A percentile compares a stretch with the other conserved stretches of the same genome.
These are phyloP conservation scores for Globisporangium splendens DNA, from an alignment of 352 stramenopile species.

Conservation along the genomic window DNA sequence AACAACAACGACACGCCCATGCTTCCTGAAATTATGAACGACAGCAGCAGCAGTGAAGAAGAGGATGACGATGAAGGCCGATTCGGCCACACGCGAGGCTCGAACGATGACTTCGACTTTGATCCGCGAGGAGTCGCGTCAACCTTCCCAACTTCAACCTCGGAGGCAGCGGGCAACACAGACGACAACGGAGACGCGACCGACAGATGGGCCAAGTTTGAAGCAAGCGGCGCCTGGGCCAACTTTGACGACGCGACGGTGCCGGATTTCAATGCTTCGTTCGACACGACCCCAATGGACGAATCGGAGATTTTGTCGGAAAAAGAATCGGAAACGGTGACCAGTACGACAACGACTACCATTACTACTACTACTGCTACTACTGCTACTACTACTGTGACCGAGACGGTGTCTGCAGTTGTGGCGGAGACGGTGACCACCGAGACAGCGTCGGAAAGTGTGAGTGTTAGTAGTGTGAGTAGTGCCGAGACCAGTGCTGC, in stretches of 20 bases:
- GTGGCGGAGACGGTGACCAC: slow-evolving; percentile 2
- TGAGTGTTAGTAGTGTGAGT: slow-evolving; percentile 2
- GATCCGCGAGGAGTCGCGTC: slow-evolving; percentile 15
- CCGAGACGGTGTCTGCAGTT: background rate
- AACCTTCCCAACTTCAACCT: slow-evolving; percentile 1
- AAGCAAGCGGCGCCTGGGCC: slow-evolving; percentile 57
- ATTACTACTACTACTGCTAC: slow-evolving; percentile 23
- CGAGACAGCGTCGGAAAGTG: slow-evolving; percentile 1
- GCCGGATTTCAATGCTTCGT: slow-evolving; percentile 48
- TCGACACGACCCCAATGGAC: slow-evolving; percentile 55
- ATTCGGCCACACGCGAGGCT: slow-evolving; percentile 12
- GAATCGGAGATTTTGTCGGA: slow-evolving; percentile 36
- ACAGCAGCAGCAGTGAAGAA: slow-evolving; percentile 87
- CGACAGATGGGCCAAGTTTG: slow-evolving; percentile 61
- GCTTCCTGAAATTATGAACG: slow-evolving; percentile 82
- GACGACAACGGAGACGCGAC: slow-evolving; percentile 13
- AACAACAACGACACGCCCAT: slow-evolving; percentile 73
- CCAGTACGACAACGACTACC: slow-evolving; percentile 15
- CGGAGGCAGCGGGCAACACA: background rate
- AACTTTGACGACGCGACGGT: slow-evolving; percentile 52
- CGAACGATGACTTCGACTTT: slow-evolving; percentile 32
- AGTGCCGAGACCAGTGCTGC: slow-evolving; percentile 15
- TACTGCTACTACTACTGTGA: slow-evolving; percentile 18
- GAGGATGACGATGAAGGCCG: slow-evolving; percentile 66
- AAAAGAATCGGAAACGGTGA: slow-evolving; percentile 13